These are phyloP conservation scores for Phytopythium aichiense DNA, from an alignment of 352 stramenopile genomes.

Conservation along the genomic window DNA sequence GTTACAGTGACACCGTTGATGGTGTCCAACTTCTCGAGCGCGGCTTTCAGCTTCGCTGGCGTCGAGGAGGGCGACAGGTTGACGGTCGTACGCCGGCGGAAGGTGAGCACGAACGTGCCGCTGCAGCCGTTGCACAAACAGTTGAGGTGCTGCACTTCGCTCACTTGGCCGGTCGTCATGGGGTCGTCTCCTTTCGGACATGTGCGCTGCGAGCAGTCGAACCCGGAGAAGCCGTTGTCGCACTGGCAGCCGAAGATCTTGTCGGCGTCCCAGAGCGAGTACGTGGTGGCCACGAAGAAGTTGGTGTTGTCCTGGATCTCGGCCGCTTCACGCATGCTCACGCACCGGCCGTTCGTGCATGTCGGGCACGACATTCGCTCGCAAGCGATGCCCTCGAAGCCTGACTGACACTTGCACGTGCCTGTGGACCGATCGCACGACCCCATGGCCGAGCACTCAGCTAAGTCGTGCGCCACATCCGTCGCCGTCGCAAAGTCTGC, in stretches of 20 bases:
- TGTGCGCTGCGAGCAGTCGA: constrained; percentile 76
- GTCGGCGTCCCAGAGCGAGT: constrained; percentile 77
- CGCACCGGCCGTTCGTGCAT: constrained; percentile 64
- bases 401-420: constrained; percentile 41
- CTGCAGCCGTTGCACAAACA: constrained; percentile 59
- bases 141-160: constrained; percentile 77
- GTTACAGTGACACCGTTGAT: constrained; percentile 44
- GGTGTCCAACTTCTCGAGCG: constrained; percentile 56
- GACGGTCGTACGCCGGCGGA: constrained; percentile 41
- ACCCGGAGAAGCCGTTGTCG: constrained; percentile 85
- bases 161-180: constrained; percentile 57
- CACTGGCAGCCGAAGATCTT: constrained; percentile 86
- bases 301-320: constrained; percentile 56
- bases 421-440: constrained; percentile 74
- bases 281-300: constrained; percentile 53
- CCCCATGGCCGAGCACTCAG: constrained; percentile 86
- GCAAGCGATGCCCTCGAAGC: constrained; percentile 78
- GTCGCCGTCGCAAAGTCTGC: constrained; percentile 49
- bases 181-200: constrained; percentile 89
- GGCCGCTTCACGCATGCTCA: constrained; percentile 68
- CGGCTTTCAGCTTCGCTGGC: constrained; percentile 29
- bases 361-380: constrained; percentile 55
- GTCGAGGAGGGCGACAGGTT: constrained; percentile 42
- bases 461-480: constrained; percentile 67
- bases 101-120: constrained; percentile 61